These are phyloP conservation scores for Talaromyces sp. DNA, from an alignment of 2,329 filamentous ascomycete genomes.

Conservation along the genomic window DNA sequence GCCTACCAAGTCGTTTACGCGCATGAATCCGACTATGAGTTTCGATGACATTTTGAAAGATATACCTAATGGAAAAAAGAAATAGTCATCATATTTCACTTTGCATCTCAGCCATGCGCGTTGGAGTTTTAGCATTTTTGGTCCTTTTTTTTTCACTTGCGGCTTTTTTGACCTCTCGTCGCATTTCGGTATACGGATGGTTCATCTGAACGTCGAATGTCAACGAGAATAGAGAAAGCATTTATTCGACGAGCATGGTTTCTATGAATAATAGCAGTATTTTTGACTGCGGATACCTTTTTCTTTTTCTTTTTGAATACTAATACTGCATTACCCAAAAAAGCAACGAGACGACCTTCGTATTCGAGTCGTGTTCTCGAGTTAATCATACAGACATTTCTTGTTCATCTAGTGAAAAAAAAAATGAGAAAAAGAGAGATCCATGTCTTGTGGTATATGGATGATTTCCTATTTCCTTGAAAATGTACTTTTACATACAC, in stretches of 20 bases:
- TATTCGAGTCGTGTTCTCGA: not conserved
- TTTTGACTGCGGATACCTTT: not conserved
- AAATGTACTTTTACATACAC: not conserved
- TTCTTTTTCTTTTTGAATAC: not conserved
- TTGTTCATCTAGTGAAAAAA: not conserved
- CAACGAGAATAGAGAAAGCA: not conserved
- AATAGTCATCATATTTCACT: conserved; percentile 19
- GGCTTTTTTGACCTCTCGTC: not conserved
- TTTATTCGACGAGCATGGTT: not conserved
- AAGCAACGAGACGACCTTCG: not conserved
- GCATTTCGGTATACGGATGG: not conserved
- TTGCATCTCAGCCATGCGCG: not conserved
- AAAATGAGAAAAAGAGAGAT: not conserved
- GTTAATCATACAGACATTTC: not conserved
- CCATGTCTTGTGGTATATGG: not conserved
- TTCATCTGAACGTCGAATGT: not conserved
- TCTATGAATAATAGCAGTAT: not conserved
- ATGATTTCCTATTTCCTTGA: not conserved
- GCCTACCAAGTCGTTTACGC: conserved; percentile 33
- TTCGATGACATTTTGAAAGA: conserved; percentile 46
- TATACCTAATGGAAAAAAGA: conserved; percentile 34
- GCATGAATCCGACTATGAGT: conserved; percentile 45
- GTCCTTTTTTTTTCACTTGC: not conserved
- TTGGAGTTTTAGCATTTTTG: not conserved
- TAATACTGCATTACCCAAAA: not conserved